Conservation (phyloP, 2,329 filamentous ascomycete species). For the Trichothecium sympodiale region DNA sequence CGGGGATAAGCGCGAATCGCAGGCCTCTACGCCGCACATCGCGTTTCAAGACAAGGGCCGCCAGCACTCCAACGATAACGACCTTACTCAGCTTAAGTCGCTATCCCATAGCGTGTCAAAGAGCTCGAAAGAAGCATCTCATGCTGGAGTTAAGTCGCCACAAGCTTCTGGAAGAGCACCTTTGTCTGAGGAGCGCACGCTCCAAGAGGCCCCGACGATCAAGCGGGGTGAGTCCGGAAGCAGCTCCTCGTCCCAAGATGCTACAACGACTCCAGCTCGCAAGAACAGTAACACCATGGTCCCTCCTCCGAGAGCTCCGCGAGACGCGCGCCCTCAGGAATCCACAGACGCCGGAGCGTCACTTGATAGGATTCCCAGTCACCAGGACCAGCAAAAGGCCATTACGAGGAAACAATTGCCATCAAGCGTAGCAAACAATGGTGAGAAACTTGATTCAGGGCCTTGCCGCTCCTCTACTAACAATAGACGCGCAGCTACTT, state of each 20-base stretch:
- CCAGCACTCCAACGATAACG: constrained; percentile 43
- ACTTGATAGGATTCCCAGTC: constrained; percentile 28
- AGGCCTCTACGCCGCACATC: constrained; percentile 69
- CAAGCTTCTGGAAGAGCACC: constrained; percentile 20
- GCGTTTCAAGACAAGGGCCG: constrained; percentile 80
- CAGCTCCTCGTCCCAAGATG: constrained; percentile 1
- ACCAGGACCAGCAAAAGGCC: constrained; percentile 31
- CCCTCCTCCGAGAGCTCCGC: constrained; percentile 37
- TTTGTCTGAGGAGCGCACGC: constrained; percentile 54
- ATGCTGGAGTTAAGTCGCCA: constrained; percentile 26
- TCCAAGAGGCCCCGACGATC: constrained; percentile 63
- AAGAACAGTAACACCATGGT: constrained; percentile 23
- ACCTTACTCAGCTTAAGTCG: constrained; percentile 40
- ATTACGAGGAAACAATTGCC: constrained; percentile 57
- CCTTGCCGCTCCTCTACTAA: not conserved
- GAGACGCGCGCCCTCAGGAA: constrained; percentile 47
- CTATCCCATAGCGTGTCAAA: constrained; percentile 38
- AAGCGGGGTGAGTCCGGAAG: constrained; percentile 34
- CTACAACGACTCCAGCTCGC: constrained; percentile 7
- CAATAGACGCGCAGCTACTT: constrained; percentile 7
- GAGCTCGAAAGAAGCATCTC: constrained; percentile 17
- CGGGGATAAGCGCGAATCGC: constrained; percentile 39
- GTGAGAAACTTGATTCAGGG: constrained; percentile 20
- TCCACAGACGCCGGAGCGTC: constrained; percentile 36
- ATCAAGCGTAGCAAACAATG: constrained; percentile 12